Percentiles rank a stretch among this genome's conserved stretches.
These are phyloP conservation scores for Melaleuca alternifolia DNA, from an alignment of 345 rosid genomes.

Conservation along the genomic window DNA sequence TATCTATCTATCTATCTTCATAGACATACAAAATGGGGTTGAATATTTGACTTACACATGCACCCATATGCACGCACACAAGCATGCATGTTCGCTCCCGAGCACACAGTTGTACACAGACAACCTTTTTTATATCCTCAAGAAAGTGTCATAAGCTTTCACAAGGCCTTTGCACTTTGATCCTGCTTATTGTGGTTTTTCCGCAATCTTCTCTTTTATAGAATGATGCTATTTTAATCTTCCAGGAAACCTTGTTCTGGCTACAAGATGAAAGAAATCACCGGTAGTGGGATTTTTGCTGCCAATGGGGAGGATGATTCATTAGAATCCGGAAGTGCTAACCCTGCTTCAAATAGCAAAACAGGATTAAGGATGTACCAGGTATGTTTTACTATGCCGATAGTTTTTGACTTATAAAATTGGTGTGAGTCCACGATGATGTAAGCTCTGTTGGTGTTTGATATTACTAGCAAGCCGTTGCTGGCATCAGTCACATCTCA, in stretches of 20 bases:
- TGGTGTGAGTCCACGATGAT: not conserved
- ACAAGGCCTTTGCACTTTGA: no score
- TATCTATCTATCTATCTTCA: not conserved
- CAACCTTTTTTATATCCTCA: not conserved
- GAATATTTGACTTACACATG: not conserved
- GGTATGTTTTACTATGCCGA: slow-evolving; percentile 15
- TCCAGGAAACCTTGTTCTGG: slow-evolving; percentile 92
- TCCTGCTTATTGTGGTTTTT: not conserved
- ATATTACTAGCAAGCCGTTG: slow-evolving; percentile 54
- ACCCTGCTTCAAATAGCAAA: slow-evolving; percentile 23
- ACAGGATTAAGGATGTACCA: slow-evolving; percentile 63
- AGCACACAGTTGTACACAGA: not conserved
- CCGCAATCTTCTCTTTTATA: not conserved
- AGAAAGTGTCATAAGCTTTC: not conserved
- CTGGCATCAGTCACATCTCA: slow-evolving; percentile 91
- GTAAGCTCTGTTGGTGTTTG: not conserved
- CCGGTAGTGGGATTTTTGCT: slow-evolving; percentile 90
- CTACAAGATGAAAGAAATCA: slow-evolving; percentile 86
- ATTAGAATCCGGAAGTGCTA: slow-evolving; percentile 37
- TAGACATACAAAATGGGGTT: not conserved
- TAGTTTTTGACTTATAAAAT: not conserved
- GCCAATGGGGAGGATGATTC: slow-evolving; percentile 43
- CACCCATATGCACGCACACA: no score
- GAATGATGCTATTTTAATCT: not conserved
- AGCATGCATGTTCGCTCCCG: not conserved